Conservation (phyloP, 768 basidiomycete genomes). For the Tubosaeta sp. region DNA sequence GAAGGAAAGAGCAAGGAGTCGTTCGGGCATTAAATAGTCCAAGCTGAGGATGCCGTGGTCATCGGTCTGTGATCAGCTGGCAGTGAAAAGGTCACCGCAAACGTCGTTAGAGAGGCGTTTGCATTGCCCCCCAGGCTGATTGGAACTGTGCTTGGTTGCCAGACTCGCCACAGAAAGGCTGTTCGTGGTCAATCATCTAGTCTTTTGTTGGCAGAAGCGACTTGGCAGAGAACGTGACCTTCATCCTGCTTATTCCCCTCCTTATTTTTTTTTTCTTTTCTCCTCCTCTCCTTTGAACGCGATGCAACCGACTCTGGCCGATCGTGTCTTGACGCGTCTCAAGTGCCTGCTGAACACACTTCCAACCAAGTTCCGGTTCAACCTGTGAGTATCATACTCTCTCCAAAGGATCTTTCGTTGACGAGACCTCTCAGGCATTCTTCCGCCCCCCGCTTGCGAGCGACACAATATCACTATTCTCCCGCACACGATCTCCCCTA, state of each 20-base stretch:
- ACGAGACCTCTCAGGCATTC: constrained; percentile 9
- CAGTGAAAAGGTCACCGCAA: background rate
- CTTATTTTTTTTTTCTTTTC: background rate
- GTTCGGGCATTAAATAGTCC: constrained; percentile 7
- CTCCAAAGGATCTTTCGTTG: background rate
- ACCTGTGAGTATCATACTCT: constrained; percentile 13
- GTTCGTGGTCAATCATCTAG: too few species aligned
- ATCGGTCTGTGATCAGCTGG: background rate
- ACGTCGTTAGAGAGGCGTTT: too few species aligned
- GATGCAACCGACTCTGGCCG: constrained; percentile 14
- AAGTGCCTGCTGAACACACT: constrained; percentile 14
- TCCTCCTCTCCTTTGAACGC: background rate
- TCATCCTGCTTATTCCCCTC: background rate
- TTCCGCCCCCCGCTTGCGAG: constrained; percentile 1
- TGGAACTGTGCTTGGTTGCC: too few species aligned
- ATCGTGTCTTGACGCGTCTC: constrained; percentile 16
- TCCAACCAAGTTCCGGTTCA: constrained; percentile 16
- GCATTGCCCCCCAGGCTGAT: too few species aligned
- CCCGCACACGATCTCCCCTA: constrained; percentile 36
- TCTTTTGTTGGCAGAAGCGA: too few species aligned
- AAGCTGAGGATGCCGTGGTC: background rate
- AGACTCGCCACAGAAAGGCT: too few species aligned
- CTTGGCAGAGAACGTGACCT: too few species aligned
- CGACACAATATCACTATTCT: constrained; percentile 21
- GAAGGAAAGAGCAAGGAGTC: background rate